phyloP scores from a whole-genome alignment of 345 rosid genomes.

The Eucalyptus lansdowneana region DNA sequence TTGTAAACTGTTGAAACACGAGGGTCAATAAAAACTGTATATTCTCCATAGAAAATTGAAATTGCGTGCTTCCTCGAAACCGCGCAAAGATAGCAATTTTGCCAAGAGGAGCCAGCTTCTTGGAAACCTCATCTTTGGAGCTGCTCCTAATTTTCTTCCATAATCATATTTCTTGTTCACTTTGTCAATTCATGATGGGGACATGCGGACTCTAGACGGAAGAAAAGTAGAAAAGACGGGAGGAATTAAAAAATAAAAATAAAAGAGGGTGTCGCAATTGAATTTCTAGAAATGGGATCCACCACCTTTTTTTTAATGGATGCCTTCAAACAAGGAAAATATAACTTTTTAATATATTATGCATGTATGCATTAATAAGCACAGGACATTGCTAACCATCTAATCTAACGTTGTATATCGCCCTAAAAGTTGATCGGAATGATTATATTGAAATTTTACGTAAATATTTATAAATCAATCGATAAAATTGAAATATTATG shows the following conservation, averaged over 20 bases:
- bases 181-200: not conserved
- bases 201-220: not conserved
- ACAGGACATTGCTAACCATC: not conserved
- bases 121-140: not conserved
- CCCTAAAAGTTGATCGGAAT: rapidly evolving
- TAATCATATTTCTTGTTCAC: not conserved
- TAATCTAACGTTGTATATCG: no score
- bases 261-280: not conserved
- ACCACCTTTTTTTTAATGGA: not conserved
- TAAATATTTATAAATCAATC: not conserved
- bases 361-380: not conserved
- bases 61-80: not conserved
- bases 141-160: not conserved
- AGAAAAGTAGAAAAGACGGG: not conserved
- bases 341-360: not conserved
- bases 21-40: not conserved
- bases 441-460: rapidly evolving
- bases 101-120: not conserved
- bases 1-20: not conserved
- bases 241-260: not conserved
- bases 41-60: not conserved
- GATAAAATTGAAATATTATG: not conserved
- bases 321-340: not conserved
- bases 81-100: not conserved
- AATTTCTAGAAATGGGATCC: conserved; percentile 6